Evolutionary conservation across 345 rosid genomes (phyloP).

Genomic region (Durio zibethinus): DNA sequence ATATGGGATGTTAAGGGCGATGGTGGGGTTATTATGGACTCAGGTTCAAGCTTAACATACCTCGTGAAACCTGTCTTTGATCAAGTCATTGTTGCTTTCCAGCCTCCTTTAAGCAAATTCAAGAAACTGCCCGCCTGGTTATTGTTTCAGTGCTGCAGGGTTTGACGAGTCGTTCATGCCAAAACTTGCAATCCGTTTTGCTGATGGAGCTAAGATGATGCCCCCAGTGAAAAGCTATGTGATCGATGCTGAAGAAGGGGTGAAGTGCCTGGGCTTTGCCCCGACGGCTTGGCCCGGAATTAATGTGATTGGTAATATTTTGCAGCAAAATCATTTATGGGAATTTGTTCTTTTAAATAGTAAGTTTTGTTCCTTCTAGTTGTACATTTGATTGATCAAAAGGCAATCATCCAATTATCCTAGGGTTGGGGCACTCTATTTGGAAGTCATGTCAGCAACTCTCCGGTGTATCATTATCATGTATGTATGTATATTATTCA

Average conservation of each 20-base stretch:
- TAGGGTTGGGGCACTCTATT: background rate
- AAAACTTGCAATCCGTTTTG: conserved; percentile 39
- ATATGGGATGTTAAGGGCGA: background rate
- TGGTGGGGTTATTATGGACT: conserved; percentile 26
- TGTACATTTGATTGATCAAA: conserved; percentile 22
- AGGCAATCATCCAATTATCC: background rate
- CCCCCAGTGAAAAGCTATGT: conserved; percentile 54
- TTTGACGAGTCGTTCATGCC: conserved; percentile 37
- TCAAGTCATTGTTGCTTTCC: conserved; percentile 9
- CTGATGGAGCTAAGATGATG: conserved; percentile 43
- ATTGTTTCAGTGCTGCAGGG: conserved; percentile 36
- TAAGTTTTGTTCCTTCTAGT: conserved; percentile 49
- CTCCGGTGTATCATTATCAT: background rate
- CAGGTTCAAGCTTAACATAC: conserved; percentile 28
- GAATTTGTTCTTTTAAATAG: conserved; percentile 36
- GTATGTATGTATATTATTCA: background rate
- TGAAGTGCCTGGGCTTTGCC: conserved; percentile 43
- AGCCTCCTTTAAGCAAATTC: background rate
- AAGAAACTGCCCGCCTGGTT: conserved; percentile 31
- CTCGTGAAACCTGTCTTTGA: conserved; percentile 15
- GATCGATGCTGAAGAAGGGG: conserved; percentile 29
- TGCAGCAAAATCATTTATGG: conserved; percentile 75
- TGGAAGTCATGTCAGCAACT: background rate
- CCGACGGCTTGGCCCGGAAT: conserved; percentile 23
- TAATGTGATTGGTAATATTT: conserved; percentile 43